These are phyloP conservation scores for Chytriomyces confervae DNA, from an alignment of 192 early-diverging fungal species.

Conservation along the genomic window DNA sequence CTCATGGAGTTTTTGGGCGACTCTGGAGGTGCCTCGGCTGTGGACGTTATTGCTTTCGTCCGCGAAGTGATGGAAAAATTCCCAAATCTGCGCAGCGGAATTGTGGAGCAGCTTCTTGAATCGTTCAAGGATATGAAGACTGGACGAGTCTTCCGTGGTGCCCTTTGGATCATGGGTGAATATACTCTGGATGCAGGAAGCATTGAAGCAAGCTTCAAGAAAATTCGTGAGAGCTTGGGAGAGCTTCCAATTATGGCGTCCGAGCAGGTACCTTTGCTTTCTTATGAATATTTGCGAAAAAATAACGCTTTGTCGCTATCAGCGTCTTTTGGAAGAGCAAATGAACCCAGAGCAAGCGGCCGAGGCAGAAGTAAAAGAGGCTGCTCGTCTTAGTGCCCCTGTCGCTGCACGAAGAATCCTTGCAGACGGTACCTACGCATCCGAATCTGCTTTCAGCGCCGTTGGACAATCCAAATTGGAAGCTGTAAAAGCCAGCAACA, in stretches of 20 bases:
- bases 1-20: conserved; percentile 96
- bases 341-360: conserved; percentile 54
- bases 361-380: conserved; percentile 44
- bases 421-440: conserved; percentile 97
- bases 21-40: conserved; percentile 81
- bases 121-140: conserved; percentile 90
- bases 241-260: conserved; percentile 94
- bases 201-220: conserved; percentile 84
- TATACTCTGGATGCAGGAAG: conserved; percentile 65
- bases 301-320: background rate
- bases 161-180: conserved; percentile 98
- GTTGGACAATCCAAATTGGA: conserved; percentile 47
- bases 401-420: conserved; percentile 78
- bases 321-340: conserved; percentile 73
- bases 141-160: conserved; percentile 92
- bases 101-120: conserved; percentile 79
- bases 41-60: conserved; percentile 97
- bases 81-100: conserved; percentile 82
- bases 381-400: conserved; percentile 36
- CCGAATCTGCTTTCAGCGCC: conserved; percentile 85
- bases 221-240: conserved; percentile 83
- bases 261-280: conserved; percentile 67
- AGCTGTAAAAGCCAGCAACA: conserved; percentile 41
- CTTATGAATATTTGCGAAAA: conserved; percentile 12
- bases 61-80: conserved; percentile 98